Base-by-base conservation (phyloP, 805 yeast genomes). In the Wickerhamia fluorescens region DNA sequence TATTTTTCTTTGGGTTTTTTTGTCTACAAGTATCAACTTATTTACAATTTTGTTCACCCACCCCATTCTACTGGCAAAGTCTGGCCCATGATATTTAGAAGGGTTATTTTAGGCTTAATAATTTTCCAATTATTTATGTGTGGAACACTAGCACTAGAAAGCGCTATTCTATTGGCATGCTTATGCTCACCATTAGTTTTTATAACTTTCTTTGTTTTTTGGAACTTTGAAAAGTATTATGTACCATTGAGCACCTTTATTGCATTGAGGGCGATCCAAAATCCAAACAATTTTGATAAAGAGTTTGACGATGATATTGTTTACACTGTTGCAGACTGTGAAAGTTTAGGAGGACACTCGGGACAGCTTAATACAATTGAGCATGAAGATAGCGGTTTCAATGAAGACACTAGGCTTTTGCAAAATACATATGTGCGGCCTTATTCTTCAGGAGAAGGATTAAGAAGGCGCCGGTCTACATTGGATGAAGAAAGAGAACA, bases 31-130 rank as follows among this genome's bases (percentile, higher is more conserved):
- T 75, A 75, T 42, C 82, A 75, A 54, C 54, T 75, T 37, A 66
- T 73, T 11, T 75, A 73, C 48, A 68, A 75, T 34, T 68, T 66
- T 58, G 78, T 75, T 15, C 81, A 75, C 41, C 75, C 78, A 1
- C 77, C 73, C 14, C 80, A 75, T 47, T 71, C 78, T 9, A 75
- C 81, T 0, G 82, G 82, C 4, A 73, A 73, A 41, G 77, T 72
- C 3, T 75, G 82, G 82, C 78, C 78, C 3, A 68, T 74, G 53
- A 71, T 75, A 5, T 73, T 73, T 38, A 56, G 75, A 32, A 49
- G 82, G 28, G 58, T 73, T 17, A 65, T 74, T 31, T 45, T 75
- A 17, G 82, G 81, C 1, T 49, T 73, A 24, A 49, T 74, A 7
- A 58, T 75, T 20, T 68, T 75, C 40, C 79, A 75, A 36, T 44